These are phyloP conservation scores for Boletus tylopilopsis DNA, from an alignment of 768 basidiomycete genomes.

Conservation along the genomic window DNA sequence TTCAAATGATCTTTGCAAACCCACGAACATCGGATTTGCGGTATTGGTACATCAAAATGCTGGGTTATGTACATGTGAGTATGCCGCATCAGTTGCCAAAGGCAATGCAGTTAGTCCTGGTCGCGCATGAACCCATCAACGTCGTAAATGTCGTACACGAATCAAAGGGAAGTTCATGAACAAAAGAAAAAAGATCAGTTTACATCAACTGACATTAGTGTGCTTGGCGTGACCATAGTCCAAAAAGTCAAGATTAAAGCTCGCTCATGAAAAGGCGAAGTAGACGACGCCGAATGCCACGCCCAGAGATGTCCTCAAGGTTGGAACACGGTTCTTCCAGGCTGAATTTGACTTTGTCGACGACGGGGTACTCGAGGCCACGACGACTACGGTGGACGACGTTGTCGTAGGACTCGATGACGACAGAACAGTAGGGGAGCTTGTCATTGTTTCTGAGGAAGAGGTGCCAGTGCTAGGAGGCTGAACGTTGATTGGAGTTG, in stretches of 20 bases:
- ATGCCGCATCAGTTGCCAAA: conserved; percentile 7
- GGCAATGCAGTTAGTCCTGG: conserved; percentile 9
- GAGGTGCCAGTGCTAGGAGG: neutral
- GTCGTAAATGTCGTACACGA: conserved; percentile 21
- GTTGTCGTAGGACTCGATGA: neutral
- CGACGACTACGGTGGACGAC: conserved; percentile 6
- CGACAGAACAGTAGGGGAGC: neutral
- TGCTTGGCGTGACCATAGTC: conserved; percentile 7
- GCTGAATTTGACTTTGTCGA: conserved; percentile 23
- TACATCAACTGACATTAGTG: conserved; percentile 10
- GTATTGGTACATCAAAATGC: conserved; percentile 24
- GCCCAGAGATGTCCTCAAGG: conserved; percentile 11
- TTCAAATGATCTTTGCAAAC: conserved; percentile 4
- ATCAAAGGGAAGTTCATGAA: conserved; percentile 8
- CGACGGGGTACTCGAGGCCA: conserved; percentile 3
- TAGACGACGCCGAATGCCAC: conserved; percentile 15
- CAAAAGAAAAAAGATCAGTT: conserved; percentile 13
- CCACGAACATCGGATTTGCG: neutral
- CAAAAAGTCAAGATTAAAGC: conserved; percentile 7
- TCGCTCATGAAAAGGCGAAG: conserved; percentile 19
- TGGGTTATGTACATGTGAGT: conserved; percentile 23
- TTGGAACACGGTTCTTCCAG: conserved; percentile 21
- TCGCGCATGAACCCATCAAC: conserved; percentile 7
- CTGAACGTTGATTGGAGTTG: neutral
- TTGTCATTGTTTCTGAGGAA: neutral